Evolutionary conservation across 306 rosid species (phyloP), one percentile per base, ranked within the genome.

Genomic region (Rosa rugosa): DNA sequence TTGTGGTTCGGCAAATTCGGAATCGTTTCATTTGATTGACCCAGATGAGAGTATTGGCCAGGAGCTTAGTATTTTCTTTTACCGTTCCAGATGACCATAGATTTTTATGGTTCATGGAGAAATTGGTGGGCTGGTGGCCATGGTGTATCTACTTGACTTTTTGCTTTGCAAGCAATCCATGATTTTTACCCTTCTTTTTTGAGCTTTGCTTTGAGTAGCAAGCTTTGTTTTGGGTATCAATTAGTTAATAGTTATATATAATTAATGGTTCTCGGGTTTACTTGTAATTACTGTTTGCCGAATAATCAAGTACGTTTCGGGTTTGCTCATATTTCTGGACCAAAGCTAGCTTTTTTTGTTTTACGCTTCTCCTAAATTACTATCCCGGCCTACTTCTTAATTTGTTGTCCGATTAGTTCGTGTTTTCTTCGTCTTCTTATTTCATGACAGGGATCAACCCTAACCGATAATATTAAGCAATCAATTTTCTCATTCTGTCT

Each of bases 1-100:
- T 59, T 83, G 82, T 72, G 93, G 91, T 4, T 94, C 97, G 0
- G 75, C 76, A 1, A 77, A 86, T 64, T 92, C 89, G 0, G 92
- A 94, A 64, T 94, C 99, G 2, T 94, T 94, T 45, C 99, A 94
- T 85, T 82, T 92, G 89, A 87, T 87, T 87, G 97, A 94, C 54
- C 97, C 97, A 0, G 88, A 91, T 45, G 93, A 90, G 18, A 76
- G 78, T 81, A 82, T 89, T 3, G 97, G 85, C 9, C 97, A 94
- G 78, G 99, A 94, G 81, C 91, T 92, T 6, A 92, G 99, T 75
- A 85, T 94, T 77, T 94, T 92, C 91, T 86, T 94, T 75, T 88
- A 84, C 79, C 87, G 89, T 13, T 86, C 96, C 27, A 77, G 66
- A 20, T 86, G 79, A 75, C 50, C 23, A 31, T 31, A 31, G 36